Evolutionary conservation across 2,329 filamentous ascomycete species (phyloP), one percentile per base, ranked within the genome.

Genomic region (Chaetomium strumarium): DNA sequence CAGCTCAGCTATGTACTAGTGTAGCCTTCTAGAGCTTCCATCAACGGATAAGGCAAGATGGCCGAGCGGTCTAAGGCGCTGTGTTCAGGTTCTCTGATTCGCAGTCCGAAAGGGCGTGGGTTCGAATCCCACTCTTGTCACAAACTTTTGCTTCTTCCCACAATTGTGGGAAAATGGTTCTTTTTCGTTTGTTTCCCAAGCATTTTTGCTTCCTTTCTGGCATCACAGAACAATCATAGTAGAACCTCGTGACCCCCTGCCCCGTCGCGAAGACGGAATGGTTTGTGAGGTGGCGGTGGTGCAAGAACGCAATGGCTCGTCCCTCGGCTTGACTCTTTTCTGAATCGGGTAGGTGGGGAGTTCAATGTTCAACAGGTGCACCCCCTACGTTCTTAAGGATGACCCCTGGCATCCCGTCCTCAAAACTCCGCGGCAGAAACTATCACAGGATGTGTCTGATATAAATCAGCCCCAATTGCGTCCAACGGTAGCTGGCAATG

Each of bases 341-440:
- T 24, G 7, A 24, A 24, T 24, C 24, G 7, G 24, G 24, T 24
- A 24, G 24, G 24, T 24, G 24, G 24, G 24, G 24, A 24, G 24
- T 7, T 24, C 24, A 24, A 24, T 24, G n/a, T n/a, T n/a, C n/a
- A n/a, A n/a, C n/a, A n/a, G n/a, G n/a, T 41, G 24, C 38, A 36
- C 38, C 19, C 13, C 34, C 34, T 14, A 36, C 34, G 5, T n/a
- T n/a, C 34, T 37, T 10, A 36, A 10, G 8, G 17, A n/a, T n/a
- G n/a, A 42, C 44, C 31, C 36, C 3, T 11, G 24, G 20, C 24
- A 33, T 42, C 29, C 51, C 59, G 60, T 68, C 68, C 72, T 65
- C 67, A 72, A 72, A 75, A 69, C 65, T 76, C 64, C 73, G 71
- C 72, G 31, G 73, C 69, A 76, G 69, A 73, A 73, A 72, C 67